A percentile compares a stretch with the other conserved stretches of the same genome.
These are phyloP conservation scores for Ulmus americana DNA, from an alignment of 331 rosid genomes.

Conservation along the genomic window DNA sequence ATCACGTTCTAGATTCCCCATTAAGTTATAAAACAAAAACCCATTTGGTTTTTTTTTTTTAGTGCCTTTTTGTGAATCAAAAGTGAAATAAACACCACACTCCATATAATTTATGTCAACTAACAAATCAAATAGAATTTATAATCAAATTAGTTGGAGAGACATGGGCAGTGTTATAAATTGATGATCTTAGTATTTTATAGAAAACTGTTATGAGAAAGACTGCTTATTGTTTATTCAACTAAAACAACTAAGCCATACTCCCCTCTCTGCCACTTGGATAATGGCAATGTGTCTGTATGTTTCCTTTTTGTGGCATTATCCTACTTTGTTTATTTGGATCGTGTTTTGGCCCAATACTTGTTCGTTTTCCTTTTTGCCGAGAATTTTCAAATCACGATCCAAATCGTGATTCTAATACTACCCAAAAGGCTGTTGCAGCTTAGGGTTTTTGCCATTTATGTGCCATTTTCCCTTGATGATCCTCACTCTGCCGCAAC, in stretches of 20 bases:
- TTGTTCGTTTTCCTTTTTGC: too few relatives aligned
- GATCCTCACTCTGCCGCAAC: too few relatives aligned
- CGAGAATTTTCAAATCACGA: too few relatives aligned
- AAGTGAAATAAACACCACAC: slow-evolving; percentile 2
- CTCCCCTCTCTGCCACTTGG: slow-evolving; percentile 37
- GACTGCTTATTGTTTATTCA: slow-evolving; percentile 27
- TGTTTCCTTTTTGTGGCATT: too few relatives aligned
- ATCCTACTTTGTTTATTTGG: too few relatives aligned
- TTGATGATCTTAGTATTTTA: slow-evolving; percentile 5
- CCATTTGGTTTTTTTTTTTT: neutral
- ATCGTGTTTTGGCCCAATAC: too few relatives aligned
- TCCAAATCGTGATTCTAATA: too few relatives aligned
- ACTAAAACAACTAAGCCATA: slow-evolving; percentile 45
- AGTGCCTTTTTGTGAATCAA: neutral
- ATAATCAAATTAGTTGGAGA: slow-evolving; percentile 38
- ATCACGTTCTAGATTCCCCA: slow-evolving; percentile 32
- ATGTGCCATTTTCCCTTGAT: too few relatives aligned
- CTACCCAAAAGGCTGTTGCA: too few relatives aligned
- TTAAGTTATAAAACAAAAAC: slow-evolving; percentile 14
- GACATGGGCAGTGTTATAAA: slow-evolving; percentile 45
- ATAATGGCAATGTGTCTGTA: neutral
- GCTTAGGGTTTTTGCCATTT: too few relatives aligned
- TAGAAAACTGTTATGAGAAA: slow-evolving; percentile 4
- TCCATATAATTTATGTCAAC: slow-evolving; percentile 16
- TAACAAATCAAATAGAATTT: neutral